Percentiles rank a stretch among this genome's conserved stretches.
These are phyloP conservation scores for Magnaporthiopsis incrustans DNA, from an alignment of 2,329 filamentous ascomycete species.

Conservation along the genomic window DNA sequence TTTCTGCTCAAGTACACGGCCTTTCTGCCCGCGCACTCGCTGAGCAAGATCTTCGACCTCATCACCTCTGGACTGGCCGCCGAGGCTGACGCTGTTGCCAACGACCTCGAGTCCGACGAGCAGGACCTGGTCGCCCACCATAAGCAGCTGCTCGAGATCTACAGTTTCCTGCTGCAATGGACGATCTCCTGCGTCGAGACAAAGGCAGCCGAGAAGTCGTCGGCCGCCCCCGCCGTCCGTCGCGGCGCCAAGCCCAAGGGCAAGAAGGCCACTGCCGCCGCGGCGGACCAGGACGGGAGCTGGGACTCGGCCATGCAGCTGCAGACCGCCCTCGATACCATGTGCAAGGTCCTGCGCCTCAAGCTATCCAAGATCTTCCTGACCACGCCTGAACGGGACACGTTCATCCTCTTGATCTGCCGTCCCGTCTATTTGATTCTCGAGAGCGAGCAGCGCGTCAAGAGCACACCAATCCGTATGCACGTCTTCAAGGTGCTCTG, in stretches of 20 bases:
- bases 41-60: conserved; percentile 90
- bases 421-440: conserved; percentile 88
- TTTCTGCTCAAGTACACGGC: conserved; percentile 90
- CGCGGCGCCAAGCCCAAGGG: conserved; percentile 68
- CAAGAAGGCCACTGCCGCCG: conserved; percentile 56
- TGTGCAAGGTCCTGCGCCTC: conserved; percentile 92
- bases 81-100: conserved; percentile 76
- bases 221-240: conserved; percentile 59
- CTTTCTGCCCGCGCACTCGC: conserved; percentile 67
- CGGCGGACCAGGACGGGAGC: conserved; percentile 55
- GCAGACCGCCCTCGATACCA: conserved; percentile 80
- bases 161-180: conserved; percentile 92
- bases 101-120: conserved; percentile 86
- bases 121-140: conserved; percentile 80
- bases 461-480: conserved; percentile 84
- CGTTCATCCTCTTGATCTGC: conserved; percentile 86
- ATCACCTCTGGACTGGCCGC: conserved; percentile 78
- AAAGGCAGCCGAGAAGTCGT: conserved; percentile 84
- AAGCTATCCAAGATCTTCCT: conserved; percentile 90
- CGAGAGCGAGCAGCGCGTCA: conserved; percentile 88
- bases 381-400: conserved; percentile 93
- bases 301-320: conserved; percentile 91
- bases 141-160: conserved; percentile 87
- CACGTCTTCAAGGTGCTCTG: conserved; percentile 96
- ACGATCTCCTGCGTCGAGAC: conserved; percentile 89